Evolutionary conservation across 345 rosid genomes (phyloP).

Genomic region (Eucalyptus marginata): DNA sequence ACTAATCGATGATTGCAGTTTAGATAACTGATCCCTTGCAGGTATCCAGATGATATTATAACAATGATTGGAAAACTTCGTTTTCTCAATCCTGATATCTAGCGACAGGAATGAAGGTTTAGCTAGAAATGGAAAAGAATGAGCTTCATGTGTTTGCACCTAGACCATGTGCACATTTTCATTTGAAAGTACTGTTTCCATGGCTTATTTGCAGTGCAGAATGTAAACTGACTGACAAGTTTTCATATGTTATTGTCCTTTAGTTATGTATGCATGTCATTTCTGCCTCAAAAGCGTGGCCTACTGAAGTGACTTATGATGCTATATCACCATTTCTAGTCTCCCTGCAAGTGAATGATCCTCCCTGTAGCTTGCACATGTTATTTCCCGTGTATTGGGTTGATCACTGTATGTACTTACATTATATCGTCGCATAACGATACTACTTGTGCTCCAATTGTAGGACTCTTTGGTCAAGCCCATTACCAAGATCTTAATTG

Average conservation of each 20-base stretch:
- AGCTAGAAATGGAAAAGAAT: not conserved
- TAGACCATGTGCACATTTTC: not conserved
- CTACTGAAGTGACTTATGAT: not conserved
- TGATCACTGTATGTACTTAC: not conserved
- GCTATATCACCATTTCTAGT: not conserved
- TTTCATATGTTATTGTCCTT: not conserved
- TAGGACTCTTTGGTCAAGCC: slow-evolving; percentile 88
- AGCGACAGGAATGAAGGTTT: not conserved
- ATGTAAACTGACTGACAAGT: not conserved
- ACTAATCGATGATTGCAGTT: not conserved
- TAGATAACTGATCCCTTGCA: not conserved
- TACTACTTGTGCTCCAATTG: not conserved
- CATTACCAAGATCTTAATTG: slow-evolving; percentile 66
- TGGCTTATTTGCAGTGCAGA: not conserved
- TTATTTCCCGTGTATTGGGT: not conserved
- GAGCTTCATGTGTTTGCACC: not conserved
- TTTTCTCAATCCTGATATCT: not conserved
- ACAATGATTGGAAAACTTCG: not conserved
- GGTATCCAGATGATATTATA: not conserved
- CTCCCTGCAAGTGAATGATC: not conserved
- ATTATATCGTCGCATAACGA: not conserved
- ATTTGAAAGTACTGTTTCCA: not conserved
- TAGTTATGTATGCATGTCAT: not conserved
- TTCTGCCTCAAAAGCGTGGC: not conserved
- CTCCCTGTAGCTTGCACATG: not conserved